Conservation (phyloP, 306 rosid species). For the Cicer arietinum region DNA sequence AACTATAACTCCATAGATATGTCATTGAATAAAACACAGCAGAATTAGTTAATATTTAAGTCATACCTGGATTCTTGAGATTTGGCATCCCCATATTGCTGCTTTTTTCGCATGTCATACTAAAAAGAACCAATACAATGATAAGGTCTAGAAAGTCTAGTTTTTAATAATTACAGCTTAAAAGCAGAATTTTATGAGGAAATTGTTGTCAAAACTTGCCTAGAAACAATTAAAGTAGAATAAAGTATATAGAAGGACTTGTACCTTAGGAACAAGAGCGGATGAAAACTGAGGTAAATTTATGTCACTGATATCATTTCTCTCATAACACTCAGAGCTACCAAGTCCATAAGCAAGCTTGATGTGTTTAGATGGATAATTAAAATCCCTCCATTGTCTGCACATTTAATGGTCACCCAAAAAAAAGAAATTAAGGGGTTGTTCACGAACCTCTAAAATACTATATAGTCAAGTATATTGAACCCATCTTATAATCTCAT, state of each 20-base stretch:
- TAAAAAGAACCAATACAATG: slow-evolving; percentile 19
- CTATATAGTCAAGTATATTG: background rate
- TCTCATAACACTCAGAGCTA: slow-evolving; percentile 51
- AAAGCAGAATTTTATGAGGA: slow-evolving; percentile 14
- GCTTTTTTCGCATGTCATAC: slow-evolving; percentile 51
- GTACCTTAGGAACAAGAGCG: slow-evolving; percentile 75
- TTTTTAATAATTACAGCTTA: background rate
- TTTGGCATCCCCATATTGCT: slow-evolving; percentile 42
- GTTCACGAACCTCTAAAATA: slow-evolving; percentile 12
- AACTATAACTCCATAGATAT: slow-evolving; percentile 16
- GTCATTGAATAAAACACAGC: slow-evolving; percentile 34
- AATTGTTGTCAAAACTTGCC: background rate
- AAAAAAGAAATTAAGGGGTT: background rate
- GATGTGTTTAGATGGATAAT: slow-evolving; percentile 64
- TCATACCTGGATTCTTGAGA: slow-evolving; percentile 66
- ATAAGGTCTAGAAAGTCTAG: slow-evolving; percentile 5
- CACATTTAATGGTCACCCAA: slow-evolving; percentile 39
- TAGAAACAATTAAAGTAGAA: slow-evolving; percentile 24
- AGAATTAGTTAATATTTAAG: slow-evolving; percentile 39
- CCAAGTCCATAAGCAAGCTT: slow-evolving; percentile 57
- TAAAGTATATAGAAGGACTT: slow-evolving; percentile 7
- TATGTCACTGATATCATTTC: slow-evolving; percentile 46
- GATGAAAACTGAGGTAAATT: slow-evolving; percentile 77
- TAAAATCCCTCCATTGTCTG: slow-evolving; percentile 84
- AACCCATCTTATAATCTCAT: background rate